phyloP scores from a whole-genome alignment of 2,329 filamentous ascomycete genomes.

The Arthrobotrys sphaeroides region DNA sequence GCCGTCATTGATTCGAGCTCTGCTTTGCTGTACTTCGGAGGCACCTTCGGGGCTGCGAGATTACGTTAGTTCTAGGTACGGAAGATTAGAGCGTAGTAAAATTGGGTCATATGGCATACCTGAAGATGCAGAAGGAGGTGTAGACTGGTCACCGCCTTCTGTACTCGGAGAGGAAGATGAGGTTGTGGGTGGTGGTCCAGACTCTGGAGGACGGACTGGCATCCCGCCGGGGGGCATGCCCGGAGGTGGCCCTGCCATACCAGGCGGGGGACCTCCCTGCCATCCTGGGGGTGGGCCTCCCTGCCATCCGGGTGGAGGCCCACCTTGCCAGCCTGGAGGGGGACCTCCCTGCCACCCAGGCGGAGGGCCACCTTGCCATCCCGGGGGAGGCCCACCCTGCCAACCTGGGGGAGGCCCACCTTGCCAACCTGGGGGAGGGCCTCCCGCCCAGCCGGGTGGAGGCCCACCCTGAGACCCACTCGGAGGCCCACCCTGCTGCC shows the following conservation, averaged over 20 bases:
- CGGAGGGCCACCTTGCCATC: slow-evolving; percentile 37
- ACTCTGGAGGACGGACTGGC: slow-evolving; percentile 6
- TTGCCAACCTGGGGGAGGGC: slow-evolving; percentile 30
- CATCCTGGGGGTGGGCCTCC: slow-evolving; percentile 51
- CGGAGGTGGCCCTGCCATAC: slow-evolving; percentile 36
- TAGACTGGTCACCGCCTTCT: slow-evolving; percentile 7
- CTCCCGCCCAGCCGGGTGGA: slow-evolving; percentile 40
- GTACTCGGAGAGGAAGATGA: slow-evolving; percentile 20
- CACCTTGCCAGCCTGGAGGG: slow-evolving; percentile 40
- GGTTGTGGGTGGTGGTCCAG: neutral
- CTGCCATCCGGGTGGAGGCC: slow-evolving; percentile 29
- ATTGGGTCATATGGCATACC: slow-evolving; percentile 19
- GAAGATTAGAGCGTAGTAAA: neutral
- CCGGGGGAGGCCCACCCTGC: slow-evolving; percentile 42
- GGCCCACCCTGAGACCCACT: slow-evolving; percentile 28
- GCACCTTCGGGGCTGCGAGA: slow-evolving; percentile 34
- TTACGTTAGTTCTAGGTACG: slow-evolving; percentile 2
- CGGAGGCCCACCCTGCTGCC: slow-evolving; percentile 7
- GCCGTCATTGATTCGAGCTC: slow-evolving; percentile 72
- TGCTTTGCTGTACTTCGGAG: slow-evolving; percentile 62
- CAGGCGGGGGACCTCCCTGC: slow-evolving; percentile 39
- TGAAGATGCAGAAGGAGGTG: slow-evolving; percentile 31
- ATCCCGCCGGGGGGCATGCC: slow-evolving; percentile 37
- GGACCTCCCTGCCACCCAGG: slow-evolving; percentile 35
- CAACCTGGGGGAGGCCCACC: slow-evolving; percentile 40